Evolutionary conservation across 2,329 filamentous ascomycete species (phyloP), one percentile per base, ranked within the genome.

Genomic region (Hypoxylon sp.): DNA sequence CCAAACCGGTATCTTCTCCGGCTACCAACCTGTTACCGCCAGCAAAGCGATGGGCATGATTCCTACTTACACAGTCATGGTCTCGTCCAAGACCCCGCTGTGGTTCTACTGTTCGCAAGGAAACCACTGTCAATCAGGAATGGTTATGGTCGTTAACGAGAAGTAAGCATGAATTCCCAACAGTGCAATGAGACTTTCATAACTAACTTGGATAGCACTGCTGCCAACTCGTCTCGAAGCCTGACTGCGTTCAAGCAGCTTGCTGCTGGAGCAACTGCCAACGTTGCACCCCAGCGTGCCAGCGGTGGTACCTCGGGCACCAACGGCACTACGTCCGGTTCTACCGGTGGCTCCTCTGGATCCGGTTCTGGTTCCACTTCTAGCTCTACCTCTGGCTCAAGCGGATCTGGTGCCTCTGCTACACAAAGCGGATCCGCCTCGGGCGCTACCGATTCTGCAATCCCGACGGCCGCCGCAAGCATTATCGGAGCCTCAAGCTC

Each of bases 51-150:
- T 79, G 73, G 83, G 82, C 72, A 80, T 82, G 77, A 84, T 89
- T 66, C 87, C 91, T 28, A 90, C 90, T 59, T 96, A 90, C 80
- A 93, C 90, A 64, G 82, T 95, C 75, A 85, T 85, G 78, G 82
- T 96, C 78, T 90, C 89, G 75, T 84, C 89, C 79, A 87, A 85
- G 48, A 90, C 85, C 60, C 92, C 93, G 30, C 83, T 94, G 71
- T 96, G 93, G 92, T 82, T 92, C 71, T 95, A 91, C 85, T 95
- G 92, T 81, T 89, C 88, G 30, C 90, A 93, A 79, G 89, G 78
- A 49, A 87, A 85, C 75, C 93, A 96, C 82, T 96, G 92, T 80
- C 87, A 93, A 79, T 81, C 77, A 51, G 91, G 91, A 68, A 94
- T 94, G 90, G 85, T 86, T 63, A 90, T 92, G 82, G 91, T 92